These are phyloP conservation scores for Populus tomentosa DNA, from an alignment of 441 rosid species.

Conservation along the genomic window DNA sequence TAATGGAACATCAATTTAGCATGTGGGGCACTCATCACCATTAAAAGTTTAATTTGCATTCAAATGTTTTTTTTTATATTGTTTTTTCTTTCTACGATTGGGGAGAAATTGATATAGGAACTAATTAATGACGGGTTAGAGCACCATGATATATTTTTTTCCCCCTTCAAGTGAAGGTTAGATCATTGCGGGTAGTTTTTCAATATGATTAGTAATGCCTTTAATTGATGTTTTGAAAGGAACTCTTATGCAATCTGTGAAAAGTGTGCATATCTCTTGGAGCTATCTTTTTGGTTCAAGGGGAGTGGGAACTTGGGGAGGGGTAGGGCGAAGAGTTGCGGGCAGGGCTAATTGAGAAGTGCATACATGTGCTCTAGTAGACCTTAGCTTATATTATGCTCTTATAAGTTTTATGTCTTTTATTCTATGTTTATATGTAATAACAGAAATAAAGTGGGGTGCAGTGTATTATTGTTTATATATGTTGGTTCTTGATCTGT, in stretches of 20 bases:
- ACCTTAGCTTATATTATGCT: neutral
- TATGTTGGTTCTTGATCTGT: neutral
- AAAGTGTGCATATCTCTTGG: neutral
- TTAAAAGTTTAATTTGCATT: neutral
- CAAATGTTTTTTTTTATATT: too few relatives aligned
- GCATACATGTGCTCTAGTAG: neutral
- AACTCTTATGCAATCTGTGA: neutral
- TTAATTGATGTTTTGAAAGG: neutral
- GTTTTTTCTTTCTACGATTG: neutral
- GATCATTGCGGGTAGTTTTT: too few relatives aligned
- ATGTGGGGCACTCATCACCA: neutral
- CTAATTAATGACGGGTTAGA: neutral
- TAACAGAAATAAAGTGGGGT: too few relatives aligned
- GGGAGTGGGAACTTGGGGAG: neutral
- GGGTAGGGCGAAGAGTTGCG: neutral
- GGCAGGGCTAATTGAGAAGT: neutral
- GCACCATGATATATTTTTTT: neutral
- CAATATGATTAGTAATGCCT: neutral
- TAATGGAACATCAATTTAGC: neutral
- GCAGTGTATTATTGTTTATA: neutral
- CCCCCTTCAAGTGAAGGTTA: neutral
- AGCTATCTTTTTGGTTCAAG: neutral
- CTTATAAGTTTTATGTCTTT: too few relatives aligned
- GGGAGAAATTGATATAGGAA: neutral
- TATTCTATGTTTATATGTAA: neutral